These are phyloP conservation scores for Hericium rajendrae DNA, from an alignment of 768 basidiomycete genomes.

Conservation along the genomic window DNA sequence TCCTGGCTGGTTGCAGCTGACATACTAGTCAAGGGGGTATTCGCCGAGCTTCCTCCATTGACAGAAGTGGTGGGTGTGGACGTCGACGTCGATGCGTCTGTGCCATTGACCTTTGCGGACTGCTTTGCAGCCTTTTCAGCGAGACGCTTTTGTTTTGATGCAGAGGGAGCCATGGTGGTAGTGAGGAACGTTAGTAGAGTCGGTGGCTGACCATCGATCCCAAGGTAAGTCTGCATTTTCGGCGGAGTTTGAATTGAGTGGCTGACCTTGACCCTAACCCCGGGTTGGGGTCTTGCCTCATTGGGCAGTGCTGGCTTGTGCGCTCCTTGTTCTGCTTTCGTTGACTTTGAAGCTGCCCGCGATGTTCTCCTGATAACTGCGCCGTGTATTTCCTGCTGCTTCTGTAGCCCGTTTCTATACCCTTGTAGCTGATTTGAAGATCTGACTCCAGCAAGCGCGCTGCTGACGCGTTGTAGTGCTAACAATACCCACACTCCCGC, in stretches of 20 bases:
- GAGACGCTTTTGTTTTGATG: conserved; percentile 86
- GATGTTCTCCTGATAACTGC: background rate
- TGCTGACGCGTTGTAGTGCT: background rate
- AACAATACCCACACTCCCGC: background rate
- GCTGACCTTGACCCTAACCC: conserved; percentile 10
- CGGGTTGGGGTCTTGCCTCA: background rate
- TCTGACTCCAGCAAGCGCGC: background rate
- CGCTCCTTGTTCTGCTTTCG: background rate
- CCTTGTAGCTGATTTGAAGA: too few species aligned
- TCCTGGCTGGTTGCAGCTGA: conserved; percentile 76
- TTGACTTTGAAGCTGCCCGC: background rate
- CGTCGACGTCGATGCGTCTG: conserved; percentile 41
- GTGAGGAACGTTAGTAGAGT: background rate
- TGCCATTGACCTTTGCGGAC: conserved; percentile 42
- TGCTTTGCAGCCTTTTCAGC: conserved; percentile 90
- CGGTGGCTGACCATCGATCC: conserved; percentile 4
- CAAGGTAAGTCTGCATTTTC: background rate
- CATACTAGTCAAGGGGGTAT: conserved; percentile 76
- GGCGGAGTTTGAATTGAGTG: background rate
- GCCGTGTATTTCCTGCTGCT: background rate
- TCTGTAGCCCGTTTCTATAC: too few species aligned
- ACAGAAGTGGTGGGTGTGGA: conserved; percentile 56
- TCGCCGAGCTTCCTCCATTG: conserved; percentile 43
- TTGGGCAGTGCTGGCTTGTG: background rate
- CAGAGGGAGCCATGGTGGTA: conserved; percentile 58